Base-by-base conservation (phyloP, 2,329 filamentous ascomycete genomes). In the Botrytis paeoniae region DNA sequence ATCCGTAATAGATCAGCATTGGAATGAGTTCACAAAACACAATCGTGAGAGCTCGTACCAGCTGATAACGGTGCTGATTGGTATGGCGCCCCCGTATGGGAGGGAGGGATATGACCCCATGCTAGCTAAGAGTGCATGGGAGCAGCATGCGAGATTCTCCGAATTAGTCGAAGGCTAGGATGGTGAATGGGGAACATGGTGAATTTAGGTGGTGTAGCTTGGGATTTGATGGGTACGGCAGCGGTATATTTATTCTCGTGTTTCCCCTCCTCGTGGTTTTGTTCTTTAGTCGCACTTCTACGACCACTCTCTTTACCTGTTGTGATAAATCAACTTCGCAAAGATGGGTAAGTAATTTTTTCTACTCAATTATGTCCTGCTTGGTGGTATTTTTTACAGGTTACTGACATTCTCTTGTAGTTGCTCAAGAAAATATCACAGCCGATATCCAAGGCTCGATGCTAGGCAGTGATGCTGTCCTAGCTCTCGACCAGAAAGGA, bases 401-500 rank as follows among this genome's bases (percentile, higher is more conserved):
- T 62, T 62, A 54, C 59, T 71, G n/a, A 71, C 45, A 41, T n/a
- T 29, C 25, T 22, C 2, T 14, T 35, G 66, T 70, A 74, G 70
- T 68, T 22, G 45, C 59, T 20, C 64, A 69, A 63, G 74, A 75
- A 48, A 72, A 73, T 54, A 51, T 73, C 62, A 75, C 75, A 25
- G 69, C 74, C 59, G 73, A 72, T 29, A 66, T 70, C n/a, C 70
- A 75, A 51, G 63, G 70, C n/a, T 41, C 48, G 35, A 62, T 74
- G 10, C 61, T 72, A 25, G 60, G 62, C n/a, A 69, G 57, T 20
- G 74, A 75, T 61, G 70, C 75, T 37, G 73, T 70, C 62, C 62
- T 75, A 65, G 73, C 71, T 43, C 60, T 77, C 22, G 73, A 71
- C 10, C 71, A 75, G 1, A 76, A 77, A 63, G 73, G 75, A 29